These are phyloP conservation scores for Acanthamoeba castellanii DNA, from an alignment of 208 protist species.

Conservation along the genomic window DNA sequence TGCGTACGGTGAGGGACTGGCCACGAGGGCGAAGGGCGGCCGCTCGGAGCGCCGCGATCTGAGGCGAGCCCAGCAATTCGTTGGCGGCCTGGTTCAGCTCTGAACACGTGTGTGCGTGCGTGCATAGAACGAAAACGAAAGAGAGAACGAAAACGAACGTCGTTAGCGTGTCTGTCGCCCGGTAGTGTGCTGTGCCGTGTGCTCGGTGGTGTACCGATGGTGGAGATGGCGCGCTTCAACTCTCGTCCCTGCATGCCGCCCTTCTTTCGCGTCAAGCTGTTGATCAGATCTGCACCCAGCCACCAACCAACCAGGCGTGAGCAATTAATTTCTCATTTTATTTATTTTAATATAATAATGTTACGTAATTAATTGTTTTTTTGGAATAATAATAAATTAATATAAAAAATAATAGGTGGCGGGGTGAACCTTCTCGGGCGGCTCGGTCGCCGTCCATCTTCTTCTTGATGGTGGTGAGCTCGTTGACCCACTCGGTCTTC, in stretches of 20 bases:
- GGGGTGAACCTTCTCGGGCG: conserved; percentile 41
- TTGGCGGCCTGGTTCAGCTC: conserved; percentile 34
- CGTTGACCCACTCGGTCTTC: conserved; percentile 61
- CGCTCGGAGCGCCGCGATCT: not conserved
- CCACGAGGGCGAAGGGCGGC: conserved; percentile 1
- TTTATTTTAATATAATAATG: not conserved
- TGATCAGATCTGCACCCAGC: conserved; percentile 18
- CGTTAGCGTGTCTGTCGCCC: no score
- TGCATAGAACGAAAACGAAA: not conserved
- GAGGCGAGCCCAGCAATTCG: not conserved
- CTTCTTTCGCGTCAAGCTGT: conserved; percentile 32
- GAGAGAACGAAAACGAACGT: not conserved
- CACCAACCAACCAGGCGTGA: not conserved
- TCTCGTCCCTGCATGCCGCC: not conserved
- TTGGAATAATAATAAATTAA: not conserved
- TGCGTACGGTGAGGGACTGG: not conserved
- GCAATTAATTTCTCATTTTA: not conserved
- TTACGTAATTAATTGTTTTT: not conserved
- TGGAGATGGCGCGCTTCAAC: conserved; percentile 49
- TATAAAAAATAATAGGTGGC: not conserved
- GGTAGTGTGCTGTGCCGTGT: not conserved
- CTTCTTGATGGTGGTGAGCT: conserved; percentile 63
- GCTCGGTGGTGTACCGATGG: not conserved
- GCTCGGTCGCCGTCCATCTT: conserved; percentile 19
- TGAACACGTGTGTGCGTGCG: not conserved